Percentiles rank a stretch among this genome's conserved stretches.
phyloP scores from a whole-genome alignment of 805 yeast genomes.

The Saccharomycopsis selenospora region DNA sequence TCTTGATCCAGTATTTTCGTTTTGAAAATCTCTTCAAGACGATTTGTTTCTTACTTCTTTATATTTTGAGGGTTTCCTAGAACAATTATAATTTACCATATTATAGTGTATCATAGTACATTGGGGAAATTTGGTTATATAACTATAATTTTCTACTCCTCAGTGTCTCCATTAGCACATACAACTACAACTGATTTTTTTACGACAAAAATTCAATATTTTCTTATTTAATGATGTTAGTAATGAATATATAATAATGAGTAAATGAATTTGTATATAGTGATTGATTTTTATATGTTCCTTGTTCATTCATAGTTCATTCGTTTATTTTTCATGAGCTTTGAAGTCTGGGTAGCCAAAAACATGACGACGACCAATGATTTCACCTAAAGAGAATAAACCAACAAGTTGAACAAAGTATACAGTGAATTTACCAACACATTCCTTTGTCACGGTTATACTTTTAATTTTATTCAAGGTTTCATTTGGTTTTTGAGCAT shows the following conservation, averaged over 20 bases:
- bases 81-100: not conserved
- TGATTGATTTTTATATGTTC: too few species aligned
- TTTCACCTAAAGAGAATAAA: slow-evolving; percentile 89
- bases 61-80: too few species aligned
- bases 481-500: slow-evolving; percentile 54
- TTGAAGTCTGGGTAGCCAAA: slow-evolving; percentile 71
- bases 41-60: not conserved
- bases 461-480: slow-evolving; percentile 40
- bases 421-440: slow-evolving; percentile 59
- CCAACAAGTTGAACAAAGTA: slow-evolving; percentile 82
- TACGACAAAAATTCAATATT: too few species aligned
- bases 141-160: not conserved
- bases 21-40: slow-evolving; percentile 13
- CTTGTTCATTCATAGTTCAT: too few species aligned
- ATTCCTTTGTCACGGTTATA: slow-evolving; percentile 44
- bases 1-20: slow-evolving; percentile 10
- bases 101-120: slow-evolving; percentile 20
- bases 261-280: too few species aligned
- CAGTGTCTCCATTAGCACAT: slow-evolving; percentile 19
- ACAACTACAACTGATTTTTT: too few species aligned
- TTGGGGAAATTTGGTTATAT: not conserved
- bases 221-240: too few species aligned
- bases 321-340: slow-evolving; percentile 4
- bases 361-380: slow-evolving; percentile 89
- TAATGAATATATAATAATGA: too few species aligned